Conservation (phyloP, 768 basidiomycete genomes). For the Fistulinella prunicolor region DNA sequence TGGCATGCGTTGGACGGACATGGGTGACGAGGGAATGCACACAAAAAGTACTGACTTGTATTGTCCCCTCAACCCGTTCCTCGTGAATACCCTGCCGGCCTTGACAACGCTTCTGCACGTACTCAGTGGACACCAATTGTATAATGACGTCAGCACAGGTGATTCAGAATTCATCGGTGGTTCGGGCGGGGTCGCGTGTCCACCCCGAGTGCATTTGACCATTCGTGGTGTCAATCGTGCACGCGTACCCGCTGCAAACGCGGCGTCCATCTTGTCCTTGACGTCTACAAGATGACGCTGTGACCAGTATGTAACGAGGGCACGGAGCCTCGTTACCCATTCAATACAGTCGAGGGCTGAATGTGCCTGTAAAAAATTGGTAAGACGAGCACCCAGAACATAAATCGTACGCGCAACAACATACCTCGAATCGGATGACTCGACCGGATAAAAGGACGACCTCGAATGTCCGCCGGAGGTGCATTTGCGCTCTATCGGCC, state of each 20-base stretch:
- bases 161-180: conserved; percentile 52
- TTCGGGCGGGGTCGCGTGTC: conserved; percentile 46
- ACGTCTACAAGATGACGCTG: conserved; percentile 73
- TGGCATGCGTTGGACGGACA: background rate
- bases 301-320: conserved; percentile 76
- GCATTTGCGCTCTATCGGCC: conserved; percentile 44
- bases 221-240: conserved; percentile 59
- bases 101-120: conserved; percentile 75
- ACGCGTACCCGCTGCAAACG: conserved; percentile 48
- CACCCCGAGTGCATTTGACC: conserved; percentile 27
- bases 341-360: conserved; percentile 67
- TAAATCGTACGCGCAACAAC: conserved; percentile 12
- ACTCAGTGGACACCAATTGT: conserved; percentile 86
- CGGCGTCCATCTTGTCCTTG: conserved; percentile 75
- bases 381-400: background rate
- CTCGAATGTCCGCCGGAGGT: conserved; percentile 73
- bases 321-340: conserved; percentile 78
- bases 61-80: conserved; percentile 67
- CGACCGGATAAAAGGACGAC: conserved; percentile 66
- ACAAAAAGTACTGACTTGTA: conserved; percentile 59
- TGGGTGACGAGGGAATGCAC: too few species aligned
- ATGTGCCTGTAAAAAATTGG: conserved; percentile 47
- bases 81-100: conserved; percentile 69
- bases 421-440: conserved; percentile 76
- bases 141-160: conserved; percentile 60